phyloP scores from a whole-genome alignment of 768 basidiomycete species.

The Boletus reticulatus region DNA sequence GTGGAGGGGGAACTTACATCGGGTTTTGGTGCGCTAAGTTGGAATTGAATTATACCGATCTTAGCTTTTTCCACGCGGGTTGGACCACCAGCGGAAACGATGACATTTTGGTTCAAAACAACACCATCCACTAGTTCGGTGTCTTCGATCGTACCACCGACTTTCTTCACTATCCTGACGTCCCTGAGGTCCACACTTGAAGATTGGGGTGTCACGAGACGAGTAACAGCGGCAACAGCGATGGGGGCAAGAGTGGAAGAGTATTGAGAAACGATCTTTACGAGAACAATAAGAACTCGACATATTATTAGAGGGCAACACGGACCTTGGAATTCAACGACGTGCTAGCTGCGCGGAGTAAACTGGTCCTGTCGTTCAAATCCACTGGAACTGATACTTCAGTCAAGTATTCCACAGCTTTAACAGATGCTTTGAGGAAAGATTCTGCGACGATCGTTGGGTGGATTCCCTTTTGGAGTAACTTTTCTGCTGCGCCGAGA shows the following conservation, averaged over 20 bases:
- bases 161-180: slow-evolving; percentile 95
- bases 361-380: slow-evolving; percentile 77
- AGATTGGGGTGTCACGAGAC: slow-evolving; percentile 83
- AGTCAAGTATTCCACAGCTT: slow-evolving; percentile 91
- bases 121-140: slow-evolving; percentile 96
- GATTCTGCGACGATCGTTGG: slow-evolving; percentile 96
- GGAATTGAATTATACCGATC: slow-evolving; percentile 98
- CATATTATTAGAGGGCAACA: background rate
- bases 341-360: slow-evolving; percentile 92
- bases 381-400: slow-evolving; percentile 93
- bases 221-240: slow-evolving; percentile 93
- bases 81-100: slow-evolving; percentile 87
- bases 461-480: slow-evolving; percentile 95
- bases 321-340: slow-evolving; percentile 92
- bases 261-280: slow-evolving; percentile 97
- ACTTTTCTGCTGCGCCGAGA: slow-evolving; percentile 93
- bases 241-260: slow-evolving; percentile 98
- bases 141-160: slow-evolving; percentile 98
- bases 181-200: slow-evolving; percentile 96
- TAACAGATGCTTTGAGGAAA: slow-evolving; percentile 88
- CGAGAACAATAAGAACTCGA: slow-evolving; percentile 6
- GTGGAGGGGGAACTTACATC: slow-evolving; percentile 58
- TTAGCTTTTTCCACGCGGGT: slow-evolving; percentile 97
- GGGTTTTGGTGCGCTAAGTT: slow-evolving; percentile 95
- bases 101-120: slow-evolving; percentile 95